Evolutionary conservation across 2,329 filamentous ascomycete genomes (phyloP).

Genomic region (Ceratocystis lukuohia): DNA sequence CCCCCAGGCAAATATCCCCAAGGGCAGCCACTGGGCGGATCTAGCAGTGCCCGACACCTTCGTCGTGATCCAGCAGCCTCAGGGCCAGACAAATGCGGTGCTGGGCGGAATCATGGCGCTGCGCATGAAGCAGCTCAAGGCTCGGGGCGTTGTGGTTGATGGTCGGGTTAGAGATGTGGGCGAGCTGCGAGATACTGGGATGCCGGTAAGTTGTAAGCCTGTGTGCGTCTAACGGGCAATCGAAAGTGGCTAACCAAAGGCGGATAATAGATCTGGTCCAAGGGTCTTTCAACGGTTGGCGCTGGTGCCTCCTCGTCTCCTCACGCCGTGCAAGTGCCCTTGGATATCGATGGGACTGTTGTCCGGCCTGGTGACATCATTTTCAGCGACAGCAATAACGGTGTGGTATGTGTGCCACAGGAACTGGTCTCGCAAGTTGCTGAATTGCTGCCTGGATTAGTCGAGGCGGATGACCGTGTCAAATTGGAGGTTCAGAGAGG

Average conservation of each 20-base stretch:
- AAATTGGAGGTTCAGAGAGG: constrained; percentile 51
- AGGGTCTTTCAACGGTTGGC: constrained; percentile 44
- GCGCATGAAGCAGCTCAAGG: constrained; percentile 50
- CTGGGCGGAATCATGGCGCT: constrained; percentile 66
- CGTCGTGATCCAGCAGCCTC: constrained; percentile 52
- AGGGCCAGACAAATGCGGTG: constrained; percentile 53
- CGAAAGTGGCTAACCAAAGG: too few species aligned
- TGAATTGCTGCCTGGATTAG: constrained; percentile 41
- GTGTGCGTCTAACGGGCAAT: too few species aligned
- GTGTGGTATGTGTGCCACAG: constrained; percentile 53
- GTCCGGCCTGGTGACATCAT: constrained; percentile 49
- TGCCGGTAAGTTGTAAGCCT: constrained; percentile 36
- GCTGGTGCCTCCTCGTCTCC: constrained; percentile 42
- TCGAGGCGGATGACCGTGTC: constrained; percentile 44
- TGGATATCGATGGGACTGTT: constrained; percentile 32
- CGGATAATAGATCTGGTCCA: constrained; percentile 39
- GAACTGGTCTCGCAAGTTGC: constrained; percentile 47
- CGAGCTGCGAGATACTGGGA: constrained; percentile 40
- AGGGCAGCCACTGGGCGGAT: constrained; percentile 56
- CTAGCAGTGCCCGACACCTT: constrained; percentile 45
- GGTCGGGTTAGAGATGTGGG: constrained; percentile 54
- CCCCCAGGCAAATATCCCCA: constrained; percentile 38
- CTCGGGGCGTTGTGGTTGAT: constrained; percentile 50
- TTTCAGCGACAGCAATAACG: constrained; percentile 56
- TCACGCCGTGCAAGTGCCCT: constrained; percentile 37